Evolutionary conservation across 2,329 filamentous ascomycete genomes (phyloP).

Genomic region (Pseudocercospora ulei): DNA sequence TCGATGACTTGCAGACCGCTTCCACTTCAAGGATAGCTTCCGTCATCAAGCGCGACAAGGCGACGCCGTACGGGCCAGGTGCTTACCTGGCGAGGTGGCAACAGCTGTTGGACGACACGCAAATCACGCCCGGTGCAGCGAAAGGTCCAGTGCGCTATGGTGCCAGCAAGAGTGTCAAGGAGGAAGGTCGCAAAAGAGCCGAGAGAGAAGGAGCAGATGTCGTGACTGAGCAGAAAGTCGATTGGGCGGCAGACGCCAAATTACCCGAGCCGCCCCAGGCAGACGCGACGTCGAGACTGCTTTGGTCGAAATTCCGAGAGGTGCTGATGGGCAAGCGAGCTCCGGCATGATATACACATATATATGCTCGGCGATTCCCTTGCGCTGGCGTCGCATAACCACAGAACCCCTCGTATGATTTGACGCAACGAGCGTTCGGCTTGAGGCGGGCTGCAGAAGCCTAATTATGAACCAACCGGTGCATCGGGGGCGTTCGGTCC

Average conservation of each 20-base stretch:
- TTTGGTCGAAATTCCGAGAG: conserved; percentile 32
- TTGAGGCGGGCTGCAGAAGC: conserved; percentile 7
- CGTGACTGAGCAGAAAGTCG: conserved; percentile 27
- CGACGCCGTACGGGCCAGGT: conserved; percentile 54
- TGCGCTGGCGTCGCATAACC: no score
- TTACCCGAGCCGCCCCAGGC: conserved; percentile 30
- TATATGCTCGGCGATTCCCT: no score
- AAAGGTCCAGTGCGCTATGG: conserved; percentile 45
- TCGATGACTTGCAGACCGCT: conserved; percentile 46
- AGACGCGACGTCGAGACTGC: conserved; percentile 29
- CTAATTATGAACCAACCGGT: conserved; percentile 4
- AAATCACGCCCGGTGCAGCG: conserved; percentile 53
- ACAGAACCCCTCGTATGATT: no score
- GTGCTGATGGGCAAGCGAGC: conserved; percentile 22
- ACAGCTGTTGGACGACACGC: conserved; percentile 57
- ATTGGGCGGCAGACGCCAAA: conserved; percentile 27
- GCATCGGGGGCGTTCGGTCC: no score
- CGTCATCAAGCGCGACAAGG: conserved; percentile 42
- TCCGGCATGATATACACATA: background rate
- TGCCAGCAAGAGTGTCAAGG: conserved; percentile 32
- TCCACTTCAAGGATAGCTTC: conserved; percentile 49
- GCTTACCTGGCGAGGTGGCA: conserved; percentile 66
- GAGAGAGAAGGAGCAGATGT: conserved; percentile 28
- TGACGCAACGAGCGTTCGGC: conserved; percentile 1
- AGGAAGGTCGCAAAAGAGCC: conserved; percentile 33